These are phyloP conservation scores for Blastomyces silverae DNA, from an alignment of 2,329 filamentous ascomycete genomes.

Conservation along the genomic window DNA sequence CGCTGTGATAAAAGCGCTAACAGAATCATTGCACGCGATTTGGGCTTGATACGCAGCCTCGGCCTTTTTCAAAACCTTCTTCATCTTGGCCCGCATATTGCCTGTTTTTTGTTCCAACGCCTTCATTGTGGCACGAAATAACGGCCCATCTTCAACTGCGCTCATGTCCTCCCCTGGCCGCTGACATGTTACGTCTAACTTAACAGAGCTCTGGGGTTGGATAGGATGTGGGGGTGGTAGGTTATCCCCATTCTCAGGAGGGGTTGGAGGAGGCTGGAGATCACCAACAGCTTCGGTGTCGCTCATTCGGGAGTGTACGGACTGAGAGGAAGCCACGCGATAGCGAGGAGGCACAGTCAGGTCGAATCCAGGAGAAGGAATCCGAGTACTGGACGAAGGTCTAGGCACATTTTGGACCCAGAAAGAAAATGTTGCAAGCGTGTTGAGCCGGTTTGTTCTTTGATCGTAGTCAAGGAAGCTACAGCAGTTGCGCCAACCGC, in stretches of 20 bases:
- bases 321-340: constrained; percentile 78
- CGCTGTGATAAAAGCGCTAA: constrained; percentile 74
- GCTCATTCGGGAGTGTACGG: constrained; percentile 74
- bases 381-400: constrained; percentile 48
- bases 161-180: constrained; percentile 79
- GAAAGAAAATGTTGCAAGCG: constrained; percentile 86
- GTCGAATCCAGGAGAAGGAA: constrained; percentile 62
- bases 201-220: constrained; percentile 47
- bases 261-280: constrained; percentile 23
- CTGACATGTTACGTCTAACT: constrained; percentile 80
- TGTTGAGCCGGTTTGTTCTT: constrained; percentile 78
- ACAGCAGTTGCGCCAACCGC: constrained; percentile 93
- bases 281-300: constrained; percentile 53
- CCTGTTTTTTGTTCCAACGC: constrained; percentile 93
- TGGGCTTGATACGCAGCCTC: constrained; percentile 79
- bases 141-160: constrained; percentile 80
- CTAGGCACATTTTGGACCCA: constrained; percentile 67
- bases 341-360: constrained; percentile 67
- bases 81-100: constrained; percentile 89
- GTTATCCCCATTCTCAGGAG: constrained; percentile 13
- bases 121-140: constrained; percentile 96
- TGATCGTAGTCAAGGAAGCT: constrained; percentile 98
- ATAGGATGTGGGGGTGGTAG: constrained; percentile 28
- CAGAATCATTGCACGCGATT: constrained; percentile 74
- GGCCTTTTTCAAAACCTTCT: constrained; percentile 90